Base-by-base conservation (phyloP, 2,329 filamentous ascomycete species). In the Fusarium guadeloupense region DNA sequence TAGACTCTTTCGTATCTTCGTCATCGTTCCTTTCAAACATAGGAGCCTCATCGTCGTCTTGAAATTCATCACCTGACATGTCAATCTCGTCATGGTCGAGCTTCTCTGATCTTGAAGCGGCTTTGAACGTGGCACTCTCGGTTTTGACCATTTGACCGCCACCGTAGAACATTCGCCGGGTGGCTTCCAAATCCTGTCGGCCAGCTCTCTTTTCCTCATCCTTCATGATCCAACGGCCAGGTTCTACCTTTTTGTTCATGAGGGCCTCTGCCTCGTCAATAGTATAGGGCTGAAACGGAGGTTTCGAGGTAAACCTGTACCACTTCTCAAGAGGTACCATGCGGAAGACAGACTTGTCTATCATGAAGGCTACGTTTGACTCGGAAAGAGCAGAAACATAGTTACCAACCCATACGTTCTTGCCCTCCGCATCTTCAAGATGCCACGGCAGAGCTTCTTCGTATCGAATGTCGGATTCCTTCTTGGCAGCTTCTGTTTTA, bases 391-490 rank as follows among this genome's bases (percentile, higher is more conserved):
- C 91, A 21, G 90, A 90, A 69, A 98, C 91, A 68, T 98, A 97
- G 52, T 89, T 90, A 38, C 93, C 95, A 28, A 95, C 89, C 92
- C 93, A 98, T 4, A 91, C 90, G 69, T 97, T 94, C 75, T 94
- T 97, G 63, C 93, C 92, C 70, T 99, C 94, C 34, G 93, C 96
- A 74, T 99, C 95, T 73, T 99, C 95, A 30, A 99, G 77, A 74
- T 97, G 93, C 95, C 95, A 99, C 6, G 95, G 95, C 43, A 97
- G 81, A 5, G 94, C 92, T 75, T 99, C 95, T 74, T 98, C 95
- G 66, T 98, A 99, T 62, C 93, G 89, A 77, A 86, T 87, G 52
- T 86, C 85, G 0, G 83, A 81, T 54, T 87, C 83, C 80, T 83
- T 96, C 83, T 84, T 95, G 80, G 78, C 94, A 71, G 94, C 93